Conservation (phyloP, 179 eudicot species). For the Camellia oleifera region DNA sequence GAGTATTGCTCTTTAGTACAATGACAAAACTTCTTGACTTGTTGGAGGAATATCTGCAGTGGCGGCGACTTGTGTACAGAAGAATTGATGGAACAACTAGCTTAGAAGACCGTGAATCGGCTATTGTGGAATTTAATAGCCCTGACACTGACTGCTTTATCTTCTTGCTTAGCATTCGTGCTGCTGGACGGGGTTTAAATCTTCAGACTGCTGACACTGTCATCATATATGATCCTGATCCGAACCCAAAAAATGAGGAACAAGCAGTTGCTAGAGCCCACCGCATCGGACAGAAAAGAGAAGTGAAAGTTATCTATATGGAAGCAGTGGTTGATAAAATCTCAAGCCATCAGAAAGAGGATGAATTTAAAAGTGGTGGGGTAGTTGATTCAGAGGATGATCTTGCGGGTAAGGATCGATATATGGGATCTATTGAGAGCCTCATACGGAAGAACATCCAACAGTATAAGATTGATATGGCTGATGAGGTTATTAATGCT, state of each 20-base stretch:
- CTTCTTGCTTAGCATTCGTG: slow-evolving; percentile 96
- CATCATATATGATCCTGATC: slow-evolving; percentile 97
- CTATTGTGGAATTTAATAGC: slow-evolving; percentile 85
- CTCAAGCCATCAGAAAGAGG: slow-evolving; percentile 89
- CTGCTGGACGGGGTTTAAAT: slow-evolving; percentile 96
- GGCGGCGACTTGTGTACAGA: slow-evolving; percentile 89
- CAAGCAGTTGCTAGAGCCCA: slow-evolving; percentile 99
- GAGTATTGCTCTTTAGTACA: slow-evolving; percentile 96
- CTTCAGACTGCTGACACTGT: slow-evolving; percentile 98
- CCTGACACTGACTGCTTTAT: slow-evolving; percentile 84
- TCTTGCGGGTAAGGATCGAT: slow-evolving; percentile 94
- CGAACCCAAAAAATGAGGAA: slow-evolving; percentile 98
- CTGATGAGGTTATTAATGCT: slow-evolving; percentile 98
- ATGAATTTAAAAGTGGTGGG: slow-evolving; percentile 81
- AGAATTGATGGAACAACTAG: slow-evolving; percentile 96
- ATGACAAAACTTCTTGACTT: slow-evolving; percentile 97
- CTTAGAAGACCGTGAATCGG: slow-evolving; percentile 95
- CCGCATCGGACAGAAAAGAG: slow-evolving; percentile 97
- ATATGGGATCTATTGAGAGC: slow-evolving; percentile 94
- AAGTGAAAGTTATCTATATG: slow-evolving; percentile 95
- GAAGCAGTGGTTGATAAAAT: slow-evolving; percentile 96
- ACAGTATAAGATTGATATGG: slow-evolving; percentile 99
- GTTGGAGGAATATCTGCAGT: slow-evolving; percentile 91
- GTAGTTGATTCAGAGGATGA: slow-evolving; percentile 84
- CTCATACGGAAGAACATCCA: slow-evolving; percentile 94